These are phyloP conservation scores for Austroboletus niveus DNA, from an alignment of 1,284 basidiomycete genomes.

Conservation along the genomic window DNA sequence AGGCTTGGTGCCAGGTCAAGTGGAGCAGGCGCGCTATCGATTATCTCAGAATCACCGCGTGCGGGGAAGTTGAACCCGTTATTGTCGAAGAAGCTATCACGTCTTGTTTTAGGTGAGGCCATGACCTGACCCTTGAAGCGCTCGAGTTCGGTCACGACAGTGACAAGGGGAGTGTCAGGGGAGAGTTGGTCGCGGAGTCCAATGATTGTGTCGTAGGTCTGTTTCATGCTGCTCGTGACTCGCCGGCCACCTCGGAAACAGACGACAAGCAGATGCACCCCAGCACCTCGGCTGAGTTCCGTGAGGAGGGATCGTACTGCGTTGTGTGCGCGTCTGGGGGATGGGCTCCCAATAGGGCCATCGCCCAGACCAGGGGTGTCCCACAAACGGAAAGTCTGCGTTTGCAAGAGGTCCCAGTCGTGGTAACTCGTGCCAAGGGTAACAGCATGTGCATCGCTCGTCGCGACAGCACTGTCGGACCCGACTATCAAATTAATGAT, in stretches of 20 bases:
- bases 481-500: constrained; percentile 28
- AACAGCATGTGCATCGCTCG: constrained; percentile 27
- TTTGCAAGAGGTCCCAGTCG: constrained; percentile 23
- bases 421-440: constrained; percentile 12
- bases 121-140: constrained; percentile 1
- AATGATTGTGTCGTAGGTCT: constrained; percentile 20
- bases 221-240: constrained; percentile 22
- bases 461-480: constrained; percentile 10
- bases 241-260: constrained; percentile 26
- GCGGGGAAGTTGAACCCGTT: not conserved
- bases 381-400: constrained; percentile 25
- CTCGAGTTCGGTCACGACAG: constrained; percentile 28
- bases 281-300: constrained; percentile 20
- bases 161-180: constrained; percentile 20
- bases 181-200: constrained; percentile 23
- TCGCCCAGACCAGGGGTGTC: constrained; percentile 31
- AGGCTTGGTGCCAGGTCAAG: not conserved
- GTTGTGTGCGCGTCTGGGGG: constrained; percentile 18
- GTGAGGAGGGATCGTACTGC: constrained; percentile 21
- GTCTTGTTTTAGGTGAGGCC: not conserved
- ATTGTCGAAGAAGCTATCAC: not conserved
- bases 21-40: not conserved
- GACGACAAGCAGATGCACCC: constrained; percentile 31
- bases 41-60: not conserved
- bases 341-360: constrained; percentile 24